A percentile compares a stretch with the other conserved stretches of the same genome.
These are phyloP conservation scores for Polyporus arcularius DNA, from an alignment of 768 basidiomycete genomes.

Conservation along the genomic window DNA sequence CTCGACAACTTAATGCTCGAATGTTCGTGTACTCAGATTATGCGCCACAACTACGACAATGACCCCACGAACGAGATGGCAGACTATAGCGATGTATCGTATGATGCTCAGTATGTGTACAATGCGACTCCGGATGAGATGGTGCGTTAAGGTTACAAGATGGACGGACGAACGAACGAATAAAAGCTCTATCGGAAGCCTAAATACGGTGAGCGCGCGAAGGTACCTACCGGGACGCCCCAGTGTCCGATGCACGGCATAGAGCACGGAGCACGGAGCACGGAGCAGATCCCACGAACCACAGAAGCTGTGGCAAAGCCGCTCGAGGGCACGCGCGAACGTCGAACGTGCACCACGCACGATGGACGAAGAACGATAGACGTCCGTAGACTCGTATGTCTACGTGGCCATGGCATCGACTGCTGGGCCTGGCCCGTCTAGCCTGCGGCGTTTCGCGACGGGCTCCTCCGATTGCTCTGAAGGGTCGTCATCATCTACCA, in stretches of 20 bases:
- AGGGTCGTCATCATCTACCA: slow-evolving; percentile 55
- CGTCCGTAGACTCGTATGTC: not conserved
- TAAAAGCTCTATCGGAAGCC: not conserved
- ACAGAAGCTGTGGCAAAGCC: too few relatives aligned
- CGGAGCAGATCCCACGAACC: not conserved
- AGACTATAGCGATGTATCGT: slow-evolving; percentile 17
- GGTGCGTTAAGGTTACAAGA: not conserved
- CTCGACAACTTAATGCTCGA: not conserved
- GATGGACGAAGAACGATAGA: not conserved
- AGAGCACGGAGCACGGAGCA: not conserved
- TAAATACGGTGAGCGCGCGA: not conserved
- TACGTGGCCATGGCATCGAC: slow-evolving; percentile 13
- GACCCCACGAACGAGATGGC: not conserved
- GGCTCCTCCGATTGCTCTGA: slow-evolving; percentile 46
- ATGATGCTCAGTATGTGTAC: slow-evolving; percentile 6
- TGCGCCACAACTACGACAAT: not conserved
- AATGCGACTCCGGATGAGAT: not conserved
- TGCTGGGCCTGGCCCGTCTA: slow-evolving; percentile 25
- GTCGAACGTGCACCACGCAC: slow-evolving; percentile 5
- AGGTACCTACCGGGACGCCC: not conserved
- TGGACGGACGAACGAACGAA: not conserved
- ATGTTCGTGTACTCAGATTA: not conserved
- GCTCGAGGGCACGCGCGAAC: too few relatives aligned
- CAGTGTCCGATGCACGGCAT: not conserved
- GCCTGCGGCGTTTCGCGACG: slow-evolving; percentile 53